Conservation (phyloP, 345 rosid species). For the Eutrema japonicum region DNA sequence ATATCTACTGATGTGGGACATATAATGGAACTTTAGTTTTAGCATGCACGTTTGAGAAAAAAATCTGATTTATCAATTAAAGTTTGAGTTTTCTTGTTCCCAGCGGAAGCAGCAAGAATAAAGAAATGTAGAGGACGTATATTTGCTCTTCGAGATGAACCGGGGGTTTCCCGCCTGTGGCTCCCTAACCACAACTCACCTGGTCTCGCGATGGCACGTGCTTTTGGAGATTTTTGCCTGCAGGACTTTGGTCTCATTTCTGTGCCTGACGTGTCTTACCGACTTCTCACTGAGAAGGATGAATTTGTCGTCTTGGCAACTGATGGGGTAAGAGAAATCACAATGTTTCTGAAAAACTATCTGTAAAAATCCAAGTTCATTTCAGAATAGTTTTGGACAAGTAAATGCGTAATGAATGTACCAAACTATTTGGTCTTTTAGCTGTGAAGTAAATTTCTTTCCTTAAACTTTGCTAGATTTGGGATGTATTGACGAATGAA, state of each 20-base stretch:
- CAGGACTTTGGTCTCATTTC: constrained; percentile 94
- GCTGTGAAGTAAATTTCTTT: not conserved
- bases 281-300: constrained; percentile 71
- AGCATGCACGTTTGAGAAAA: constrained; percentile 3
- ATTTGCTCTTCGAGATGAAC: constrained; percentile 92
- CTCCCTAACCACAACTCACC: constrained; percentile 91
- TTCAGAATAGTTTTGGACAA: not conserved
- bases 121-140: constrained; percentile 84
- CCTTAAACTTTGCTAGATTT: constrained; percentile 53
- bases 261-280: constrained; percentile 77
- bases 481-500: constrained; percentile 92
- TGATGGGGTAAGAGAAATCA: constrained; percentile 72
- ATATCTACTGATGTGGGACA: not conserved
- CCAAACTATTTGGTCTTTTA: constrained; percentile 43
- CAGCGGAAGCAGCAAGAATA: constrained; percentile 97
- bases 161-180: constrained; percentile 95
- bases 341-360: not conserved
- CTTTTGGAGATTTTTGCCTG: constrained; percentile 98
- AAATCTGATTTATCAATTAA: not conserved
- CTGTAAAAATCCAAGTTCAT: not conserved
- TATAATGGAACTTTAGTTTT: not conserved
- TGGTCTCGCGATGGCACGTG: constrained; percentile 99
- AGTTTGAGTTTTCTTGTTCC: constrained; percentile 5
- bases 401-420: not conserved
- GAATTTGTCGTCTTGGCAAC: constrained; percentile 94